These are phyloP conservation scores for Porcisia deanei DNA, from an alignment of 208 protist genomes.

Conservation along the genomic window DNA sequence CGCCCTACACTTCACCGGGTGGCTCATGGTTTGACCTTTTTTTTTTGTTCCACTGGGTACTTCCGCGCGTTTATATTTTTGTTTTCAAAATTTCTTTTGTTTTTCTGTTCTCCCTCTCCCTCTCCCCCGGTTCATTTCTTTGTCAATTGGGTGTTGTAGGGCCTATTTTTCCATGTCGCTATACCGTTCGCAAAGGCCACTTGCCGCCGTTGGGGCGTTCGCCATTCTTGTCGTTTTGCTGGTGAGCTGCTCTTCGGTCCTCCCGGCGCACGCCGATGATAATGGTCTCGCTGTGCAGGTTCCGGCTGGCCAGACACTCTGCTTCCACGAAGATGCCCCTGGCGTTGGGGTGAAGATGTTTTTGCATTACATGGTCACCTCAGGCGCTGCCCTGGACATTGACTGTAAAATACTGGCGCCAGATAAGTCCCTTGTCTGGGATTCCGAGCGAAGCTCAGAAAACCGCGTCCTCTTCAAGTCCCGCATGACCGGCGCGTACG, in stretches of 20 bases:
- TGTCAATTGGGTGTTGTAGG: background rate
- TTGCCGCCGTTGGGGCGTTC: background rate
- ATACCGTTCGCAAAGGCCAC: background rate
- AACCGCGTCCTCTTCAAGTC: constrained; percentile 86
- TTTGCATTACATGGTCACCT: constrained; percentile 78
- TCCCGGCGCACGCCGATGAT: constrained; percentile 37
- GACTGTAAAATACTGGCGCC: constrained; percentile 54
- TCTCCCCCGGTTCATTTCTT: background rate
- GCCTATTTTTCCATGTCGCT: background rate
- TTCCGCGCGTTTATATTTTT: too few relatives aligned
- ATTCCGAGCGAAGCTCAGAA: constrained; percentile 46
- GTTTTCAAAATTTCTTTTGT: background rate
- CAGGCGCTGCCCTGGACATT: constrained; percentile 85
- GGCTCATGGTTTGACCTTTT: too few relatives aligned
- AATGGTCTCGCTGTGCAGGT: constrained; percentile 58
- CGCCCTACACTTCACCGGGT: too few relatives aligned
- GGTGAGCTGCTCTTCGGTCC: background rate
- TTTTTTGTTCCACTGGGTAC: too few relatives aligned
- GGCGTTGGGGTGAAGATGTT: constrained; percentile 56
- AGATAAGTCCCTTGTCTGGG: constrained; percentile 63
- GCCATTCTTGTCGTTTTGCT: constrained; percentile 29
- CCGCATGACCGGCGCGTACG: constrained; percentile 48
- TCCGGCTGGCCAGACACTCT: constrained; percentile 49
- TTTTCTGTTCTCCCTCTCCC: background rate
- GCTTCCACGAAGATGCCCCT: constrained; percentile 79